Conservation (phyloP, 805 yeast species). For the Yamadazyma endophytica region DNA sequence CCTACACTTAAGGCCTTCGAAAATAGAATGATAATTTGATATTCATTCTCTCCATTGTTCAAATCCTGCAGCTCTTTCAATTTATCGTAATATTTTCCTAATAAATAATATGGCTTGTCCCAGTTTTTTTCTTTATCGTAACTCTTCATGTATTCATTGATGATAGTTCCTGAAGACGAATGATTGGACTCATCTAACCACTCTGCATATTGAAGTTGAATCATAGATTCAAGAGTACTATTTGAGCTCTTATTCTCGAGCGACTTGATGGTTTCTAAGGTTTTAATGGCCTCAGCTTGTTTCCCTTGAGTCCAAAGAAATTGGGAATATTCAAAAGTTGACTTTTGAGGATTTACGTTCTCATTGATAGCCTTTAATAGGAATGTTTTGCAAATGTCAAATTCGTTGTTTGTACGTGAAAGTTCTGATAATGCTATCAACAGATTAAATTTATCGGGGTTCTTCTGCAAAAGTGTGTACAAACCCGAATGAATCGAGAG, state of each 20-base stretch:
- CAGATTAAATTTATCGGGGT: constrained; percentile 29
- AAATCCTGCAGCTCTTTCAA: constrained; percentile 63
- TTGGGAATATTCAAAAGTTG: constrained; percentile 74
- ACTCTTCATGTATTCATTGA: constrained; percentile 63
- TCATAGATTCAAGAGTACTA: constrained; percentile 27
- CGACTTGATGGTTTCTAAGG: constrained; percentile 35
- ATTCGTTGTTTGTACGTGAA: constrained; percentile 62
- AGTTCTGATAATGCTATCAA: constrained; percentile 59
- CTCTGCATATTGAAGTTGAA: constrained; percentile 74
- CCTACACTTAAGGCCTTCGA: constrained; percentile 59
- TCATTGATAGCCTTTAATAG: constrained; percentile 53
- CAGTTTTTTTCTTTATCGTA: constrained; percentile 51
- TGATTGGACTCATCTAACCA: constrained; percentile 89
- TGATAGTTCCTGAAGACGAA: constrained; percentile 69
- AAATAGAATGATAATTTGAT: constrained; percentile 51
- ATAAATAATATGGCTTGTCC: constrained; percentile 76
- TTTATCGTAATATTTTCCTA: constrained; percentile 78
- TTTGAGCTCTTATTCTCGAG: constrained; percentile 3
- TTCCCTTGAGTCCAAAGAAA: constrained; percentile 89
- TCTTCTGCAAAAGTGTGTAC: constrained; percentile 21
- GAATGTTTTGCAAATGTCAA: constrained; percentile 68
- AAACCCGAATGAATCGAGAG: constrained; percentile 57
- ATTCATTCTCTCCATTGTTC: constrained; percentile 48
- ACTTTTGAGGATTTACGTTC: constrained; percentile 21
- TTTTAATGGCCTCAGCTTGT: constrained; percentile 74